A percentile compares a stretch with the other conserved stretches of the same genome.
These are phyloP conservation scores for Cyclotella atomus DNA, from an alignment of 108 stramenopile species.

Conservation along the genomic window DNA sequence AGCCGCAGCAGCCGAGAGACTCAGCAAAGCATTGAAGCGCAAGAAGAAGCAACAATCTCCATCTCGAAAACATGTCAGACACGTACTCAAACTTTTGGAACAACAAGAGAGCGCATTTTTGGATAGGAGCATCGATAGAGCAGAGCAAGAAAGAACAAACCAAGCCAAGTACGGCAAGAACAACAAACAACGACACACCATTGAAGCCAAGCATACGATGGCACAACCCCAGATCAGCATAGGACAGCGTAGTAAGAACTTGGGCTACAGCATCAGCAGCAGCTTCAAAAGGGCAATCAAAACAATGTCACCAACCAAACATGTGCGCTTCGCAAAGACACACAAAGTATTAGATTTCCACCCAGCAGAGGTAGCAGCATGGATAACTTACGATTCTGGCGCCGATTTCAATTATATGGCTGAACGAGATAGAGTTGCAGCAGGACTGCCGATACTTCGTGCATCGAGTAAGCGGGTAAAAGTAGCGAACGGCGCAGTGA, in stretches of 20 bases:
- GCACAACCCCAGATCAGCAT: not conserved
- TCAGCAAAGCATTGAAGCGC: not conserved
- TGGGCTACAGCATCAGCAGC: not conserved
- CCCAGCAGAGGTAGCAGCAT: not conserved
- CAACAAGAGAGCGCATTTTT: not conserved
- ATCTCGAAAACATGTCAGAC: not conserved
- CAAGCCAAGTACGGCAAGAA: not conserved
- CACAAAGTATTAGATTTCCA: not conserved
- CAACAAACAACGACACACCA: not conserved
- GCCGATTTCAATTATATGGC: not conserved
- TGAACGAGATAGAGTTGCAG: not conserved
- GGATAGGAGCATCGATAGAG: not conserved
- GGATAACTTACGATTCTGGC: not conserved
- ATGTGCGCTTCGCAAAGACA: not conserved
- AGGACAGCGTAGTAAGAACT: not conserved
- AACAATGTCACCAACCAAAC: not conserved
- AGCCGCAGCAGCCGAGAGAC: not conserved
- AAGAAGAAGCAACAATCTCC: not conserved
- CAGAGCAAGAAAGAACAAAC: not conserved
- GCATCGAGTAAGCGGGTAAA: not conserved
- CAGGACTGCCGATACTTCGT: not conserved
- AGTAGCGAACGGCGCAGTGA: not conserved
- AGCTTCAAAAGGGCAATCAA: not conserved
- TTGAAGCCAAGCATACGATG: not conserved
- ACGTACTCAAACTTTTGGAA: not conserved